Base-by-base conservation (phyloP, 805 yeast species). In the Nakazawaea molendinolei region DNA sequence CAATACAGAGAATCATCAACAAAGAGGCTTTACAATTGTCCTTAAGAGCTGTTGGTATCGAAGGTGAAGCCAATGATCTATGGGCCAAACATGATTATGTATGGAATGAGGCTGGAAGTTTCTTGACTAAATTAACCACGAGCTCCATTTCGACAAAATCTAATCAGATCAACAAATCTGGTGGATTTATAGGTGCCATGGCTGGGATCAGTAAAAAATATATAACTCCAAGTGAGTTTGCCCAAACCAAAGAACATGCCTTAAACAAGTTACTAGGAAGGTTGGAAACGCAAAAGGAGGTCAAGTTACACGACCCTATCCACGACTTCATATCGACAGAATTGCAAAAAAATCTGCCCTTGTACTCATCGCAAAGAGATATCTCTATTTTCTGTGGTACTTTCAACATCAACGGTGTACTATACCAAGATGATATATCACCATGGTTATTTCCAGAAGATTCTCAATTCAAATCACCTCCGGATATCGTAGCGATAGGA, bases 401-500 rank as follows among this genome's bases (percentile, higher is more conserved):
- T 0, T 74, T 69, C 49, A 74, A 74, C 44, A 76, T 74, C 23
- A 74, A 74, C 52, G 79, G 76, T 0, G 56, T 60, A n/a, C 45
- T 57, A 23, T 58, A 52, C 37, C 65, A 66, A 9, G 73, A 65
- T 1, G 63, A 61, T 43, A 50, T 74, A 7, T 47, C 49, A 5
- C 48, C 53, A 5, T 69, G 76, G 68, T 28, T 74, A 3, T 73
- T 64, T 41, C 78, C 79, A 0, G 34, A 50, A 1, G 51, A 50
- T 29, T 47, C 49, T 28, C 48, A 53, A 9, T 48, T 56, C 5
- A 54, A 54, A n/a, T 50, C 52, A 19, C 42, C 56, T 21, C 74
- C 83, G 24, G 96, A 90, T 49, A 55, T 89, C 2, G 77, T 85
- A 15, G 81, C 80, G 1, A 67, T 92, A 43, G 97, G 96, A 2